Conservation (phyloP, 2,329 filamentous ascomycete genomes). For the Colletotrichum sp. region DNA sequence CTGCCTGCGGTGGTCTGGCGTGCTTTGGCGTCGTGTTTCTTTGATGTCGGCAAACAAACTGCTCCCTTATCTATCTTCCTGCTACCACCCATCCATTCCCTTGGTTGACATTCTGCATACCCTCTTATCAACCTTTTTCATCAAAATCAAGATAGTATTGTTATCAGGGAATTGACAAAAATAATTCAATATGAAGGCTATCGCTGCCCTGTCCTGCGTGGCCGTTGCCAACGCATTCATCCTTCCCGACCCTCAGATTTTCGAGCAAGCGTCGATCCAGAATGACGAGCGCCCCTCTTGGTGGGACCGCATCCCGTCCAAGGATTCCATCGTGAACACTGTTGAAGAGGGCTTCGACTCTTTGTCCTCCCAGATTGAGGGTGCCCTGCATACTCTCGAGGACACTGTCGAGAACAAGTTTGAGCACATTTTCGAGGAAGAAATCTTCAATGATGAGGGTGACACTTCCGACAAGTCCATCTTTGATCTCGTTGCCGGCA, state of each 20-base stretch:
- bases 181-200: constrained; percentile 47
- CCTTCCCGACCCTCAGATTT: constrained; percentile 54
- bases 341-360: constrained; percentile 34
- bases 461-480: constrained; percentile 71
- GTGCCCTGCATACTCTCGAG: constrained; percentile 38
- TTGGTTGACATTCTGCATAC: background rate
- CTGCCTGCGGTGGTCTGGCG: background rate
- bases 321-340: constrained; percentile 37
- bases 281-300: constrained; percentile 28
- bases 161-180: background rate
- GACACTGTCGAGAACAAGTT: constrained; percentile 28
- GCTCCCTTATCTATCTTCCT: background rate
- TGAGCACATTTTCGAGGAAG: constrained; percentile 21
- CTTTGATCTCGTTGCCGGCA: constrained; percentile 78
- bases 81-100: accelerated
- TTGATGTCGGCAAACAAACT: background rate
- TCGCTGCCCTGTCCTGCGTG: constrained; percentile 51
- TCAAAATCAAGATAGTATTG: background rate
- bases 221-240: constrained; percentile 56
- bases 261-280: constrained; percentile 44
- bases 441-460: constrained; percentile 21
- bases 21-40: background rate
- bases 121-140: background rate
- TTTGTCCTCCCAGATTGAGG: constrained; percentile 25
- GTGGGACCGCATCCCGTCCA: constrained; percentile 35